Percentiles rank a stretch among this genome's conserved stretches.
These are phyloP conservation scores for Chlamydomonas sp. DNA, from an alignment of 139 green algal genomes.

Conservation along the genomic window DNA sequence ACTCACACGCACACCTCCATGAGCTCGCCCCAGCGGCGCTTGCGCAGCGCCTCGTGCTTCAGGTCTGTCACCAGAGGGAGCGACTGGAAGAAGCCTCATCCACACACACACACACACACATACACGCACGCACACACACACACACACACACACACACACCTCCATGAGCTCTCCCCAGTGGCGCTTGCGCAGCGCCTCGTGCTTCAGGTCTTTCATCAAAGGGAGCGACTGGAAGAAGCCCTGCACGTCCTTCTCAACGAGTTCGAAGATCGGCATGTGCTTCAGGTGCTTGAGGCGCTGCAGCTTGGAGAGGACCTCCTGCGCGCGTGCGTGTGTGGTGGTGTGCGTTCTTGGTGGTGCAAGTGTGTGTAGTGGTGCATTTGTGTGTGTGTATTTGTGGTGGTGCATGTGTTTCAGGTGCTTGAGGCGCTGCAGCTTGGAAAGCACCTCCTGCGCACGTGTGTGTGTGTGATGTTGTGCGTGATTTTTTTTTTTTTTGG, in stretches of 20 bases:
- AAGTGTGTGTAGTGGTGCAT: too few relatives aligned
- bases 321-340: too few relatives aligned
- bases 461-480: not conserved
- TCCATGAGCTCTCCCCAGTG: not conserved
- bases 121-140: too few relatives aligned
- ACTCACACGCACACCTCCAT: constrained; percentile 20
- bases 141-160: too few relatives aligned
- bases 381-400: too few relatives aligned
- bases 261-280: constrained; percentile 52
- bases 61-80: constrained; percentile 78
- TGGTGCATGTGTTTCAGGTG: constrained; percentile 48
- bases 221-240: constrained; percentile 74
- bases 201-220: constrained; percentile 77
- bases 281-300: constrained; percentile 57
- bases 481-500: not conserved
- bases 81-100: constrained; percentile 61
- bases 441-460: not conserved
- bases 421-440: constrained; percentile 54
- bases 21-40: constrained; percentile 11
- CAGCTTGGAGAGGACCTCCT: constrained; percentile 29
- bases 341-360: not conserved
- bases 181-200: constrained; percentile 51
- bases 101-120: too few relatives aligned
- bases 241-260: constrained; percentile 61
- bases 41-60: constrained; percentile 64